A percentile compares a stretch with the other conserved stretches of the same genome.
phyloP scores from a whole-genome alignment of 306 rosid species.

The Rosa lucieae region DNA sequence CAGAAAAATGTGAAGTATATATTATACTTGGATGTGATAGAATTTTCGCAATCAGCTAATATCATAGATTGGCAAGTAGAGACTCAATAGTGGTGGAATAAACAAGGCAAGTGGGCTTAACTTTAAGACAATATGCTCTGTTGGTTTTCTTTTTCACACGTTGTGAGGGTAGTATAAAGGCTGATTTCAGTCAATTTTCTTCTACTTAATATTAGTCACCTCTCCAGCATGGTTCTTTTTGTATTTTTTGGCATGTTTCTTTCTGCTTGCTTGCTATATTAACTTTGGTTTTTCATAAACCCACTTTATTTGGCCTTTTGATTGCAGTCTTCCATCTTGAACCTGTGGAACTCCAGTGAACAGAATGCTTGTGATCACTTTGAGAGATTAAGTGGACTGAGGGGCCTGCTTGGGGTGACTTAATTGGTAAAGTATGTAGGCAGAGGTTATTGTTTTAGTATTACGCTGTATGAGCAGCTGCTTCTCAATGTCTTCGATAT shows the following conservation, averaged over 20 bases:
- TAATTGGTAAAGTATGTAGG: no score
- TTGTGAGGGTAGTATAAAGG: background rate
- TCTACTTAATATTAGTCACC: no score
- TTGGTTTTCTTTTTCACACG: background rate
- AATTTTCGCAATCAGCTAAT: background rate
- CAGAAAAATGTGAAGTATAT: no score
- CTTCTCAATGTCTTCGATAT: constrained; percentile 19
- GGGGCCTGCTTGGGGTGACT: no score
- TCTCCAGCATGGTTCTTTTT: background rate
- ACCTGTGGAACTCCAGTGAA: background rate
- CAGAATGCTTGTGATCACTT: background rate
- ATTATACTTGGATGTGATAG: no score
- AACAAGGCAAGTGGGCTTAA: background rate
- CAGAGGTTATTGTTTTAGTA: no score
- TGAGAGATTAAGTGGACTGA: no score
- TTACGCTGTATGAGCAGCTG: background rate
- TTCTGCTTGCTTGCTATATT: background rate
- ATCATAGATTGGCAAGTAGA: background rate
- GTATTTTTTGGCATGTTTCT: background rate
- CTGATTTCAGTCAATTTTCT: background rate
- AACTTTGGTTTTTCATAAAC: no score
- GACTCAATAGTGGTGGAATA: background rate
- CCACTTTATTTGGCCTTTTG: background rate
- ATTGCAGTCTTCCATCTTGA: background rate
- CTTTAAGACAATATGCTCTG: background rate